Base-by-base conservation (phyloP, 2,329 filamentous ascomycete species). In the Colletotrichum liaoningense region DNA sequence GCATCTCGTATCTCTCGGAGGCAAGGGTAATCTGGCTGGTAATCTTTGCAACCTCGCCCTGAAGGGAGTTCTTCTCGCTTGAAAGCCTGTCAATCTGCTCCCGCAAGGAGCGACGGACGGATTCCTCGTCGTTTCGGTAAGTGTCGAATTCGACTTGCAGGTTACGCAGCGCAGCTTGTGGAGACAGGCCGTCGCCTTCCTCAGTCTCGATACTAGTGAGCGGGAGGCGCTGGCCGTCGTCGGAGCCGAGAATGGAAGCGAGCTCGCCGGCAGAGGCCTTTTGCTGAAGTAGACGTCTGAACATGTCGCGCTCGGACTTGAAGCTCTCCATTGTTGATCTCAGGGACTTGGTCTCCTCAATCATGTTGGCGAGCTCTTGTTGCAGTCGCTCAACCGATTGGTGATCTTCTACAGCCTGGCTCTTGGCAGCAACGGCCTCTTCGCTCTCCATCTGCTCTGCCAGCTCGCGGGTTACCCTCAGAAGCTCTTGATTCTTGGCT, bases 261-360 rank as follows among this genome's bases (percentile, higher is more conserved):
- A 93, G 86, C 73, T 95, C 93, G 14, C 85, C 87, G 80, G 89
- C 80, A 79, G 89, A 79, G 79, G 87, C 81, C 84, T 92, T 82
- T 75, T 97, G 94, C 77, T 96, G 94, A 35, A 98, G 89, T 86
- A 98, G 95, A 65, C 95, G 95, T 26, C 96, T 92, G 92, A 98
- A 98, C 91, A 98, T 98, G 80, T 99, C 96, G 75, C 97, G 93
- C 84, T 99, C 97, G 78, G 95, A 94, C 80, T 97, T 95, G 81
- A 97, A 98, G 81, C 94, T 97, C 85, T 98, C 94, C 75, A 95
- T 94, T 70, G 95, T 94, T 35, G 93, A 91, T 56, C 93, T 91
- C 76, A 98, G 92, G 14, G 93, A 93, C 77, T 93, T 91, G 65
- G 97, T 91, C 80, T 98, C 95, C 76, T 98, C 96, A 72, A 94